A percentile compares a stretch with the other conserved stretches of the same genome.
Conservation (phyloP, 805 yeast species). For the Zygoascus biomembranicola region DNA sequence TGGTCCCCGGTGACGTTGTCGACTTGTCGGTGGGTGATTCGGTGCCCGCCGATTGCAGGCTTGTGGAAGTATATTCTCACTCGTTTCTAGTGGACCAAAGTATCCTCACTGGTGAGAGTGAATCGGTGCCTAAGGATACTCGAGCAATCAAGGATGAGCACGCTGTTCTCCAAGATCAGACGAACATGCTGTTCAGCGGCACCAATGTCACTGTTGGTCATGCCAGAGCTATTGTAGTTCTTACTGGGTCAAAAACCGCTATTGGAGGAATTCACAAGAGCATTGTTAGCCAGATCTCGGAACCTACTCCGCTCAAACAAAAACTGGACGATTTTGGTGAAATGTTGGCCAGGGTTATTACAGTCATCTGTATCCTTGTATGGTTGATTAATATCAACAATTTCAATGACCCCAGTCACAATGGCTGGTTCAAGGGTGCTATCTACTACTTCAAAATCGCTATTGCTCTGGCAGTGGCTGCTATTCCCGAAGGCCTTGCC, state of each 20-base stretch:
- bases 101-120: slow-evolving; percentile 88
- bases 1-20: slow-evolving; percentile 70
- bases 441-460: slow-evolving; percentile 94
- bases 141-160: slow-evolving; percentile 81
- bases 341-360: slow-evolving; percentile 74
- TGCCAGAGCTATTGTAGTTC: slow-evolving; percentile 85
- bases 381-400: slow-evolving; percentile 68
- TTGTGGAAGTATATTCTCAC: slow-evolving; percentile 52
- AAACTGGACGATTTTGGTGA: slow-evolving; percentile 92
- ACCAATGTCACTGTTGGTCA: slow-evolving; percentile 92
- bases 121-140: slow-evolving; percentile 75
- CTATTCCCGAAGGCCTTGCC: slow-evolving; percentile 96
- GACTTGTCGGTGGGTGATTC: slow-evolving; percentile 63
- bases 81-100: slow-evolving; percentile 83
- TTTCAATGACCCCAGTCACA: slow-evolving; percentile 37
- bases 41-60: slow-evolving; percentile 64
- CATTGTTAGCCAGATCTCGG: slow-evolving; percentile 77
- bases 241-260: slow-evolving; percentile 79
- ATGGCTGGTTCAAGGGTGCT: slow-evolving; percentile 67
- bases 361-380: slow-evolving; percentile 76
- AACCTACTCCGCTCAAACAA: slow-evolving; percentile 91
- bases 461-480: slow-evolving; percentile 95
- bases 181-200: slow-evolving; percentile 86
- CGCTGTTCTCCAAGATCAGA: slow-evolving; percentile 47
- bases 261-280: slow-evolving; percentile 89